A percentile compares a stretch with the other conserved stretches of the same genome.
These are phyloP conservation scores for Kokia cookei DNA, from an alignment of 441 rosid genomes.

Conservation along the genomic window DNA sequence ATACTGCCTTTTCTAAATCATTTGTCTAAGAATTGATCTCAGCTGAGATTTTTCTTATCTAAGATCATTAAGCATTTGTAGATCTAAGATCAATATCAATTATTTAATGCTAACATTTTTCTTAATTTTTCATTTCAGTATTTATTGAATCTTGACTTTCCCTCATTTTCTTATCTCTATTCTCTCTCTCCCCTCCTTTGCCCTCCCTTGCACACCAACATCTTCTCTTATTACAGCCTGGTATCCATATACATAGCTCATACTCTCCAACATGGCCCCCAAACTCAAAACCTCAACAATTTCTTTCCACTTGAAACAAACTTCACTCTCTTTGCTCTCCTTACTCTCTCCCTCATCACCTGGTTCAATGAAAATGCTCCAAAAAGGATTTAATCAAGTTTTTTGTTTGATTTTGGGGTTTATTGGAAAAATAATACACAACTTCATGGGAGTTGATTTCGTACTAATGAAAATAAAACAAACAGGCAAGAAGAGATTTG, in stretches of 20 bases:
- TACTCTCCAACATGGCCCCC: not conserved
- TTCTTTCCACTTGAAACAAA: not conserved
- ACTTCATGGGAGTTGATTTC: not conserved
- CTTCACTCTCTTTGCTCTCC: not conserved
- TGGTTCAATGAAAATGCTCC: not conserved
- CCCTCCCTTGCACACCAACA: not conserved
- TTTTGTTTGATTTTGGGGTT: not conserved
- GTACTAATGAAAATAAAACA: not conserved
- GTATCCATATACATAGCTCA: not conserved
- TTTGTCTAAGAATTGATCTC: not conserved
- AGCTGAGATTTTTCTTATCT: not conserved
- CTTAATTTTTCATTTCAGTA: not conserved
- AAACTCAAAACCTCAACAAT: not conserved
- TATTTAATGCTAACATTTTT: not conserved
- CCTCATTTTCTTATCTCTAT: not conserved
- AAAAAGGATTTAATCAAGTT: not conserved
- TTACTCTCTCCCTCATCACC: not conserved
- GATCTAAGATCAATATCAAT: not conserved
- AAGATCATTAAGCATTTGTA: not conserved
- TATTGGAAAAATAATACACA: not conserved
- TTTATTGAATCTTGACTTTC: not conserved
- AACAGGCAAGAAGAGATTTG: not conserved
- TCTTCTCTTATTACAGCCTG: not conserved
- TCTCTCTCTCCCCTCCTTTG: not conserved
- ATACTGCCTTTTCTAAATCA: not conserved